A percentile compares a stretch with the other conserved stretches of the same genome.
Evolutionary conservation across 371 early-diverging fungal species (phyloP).

Genomic region (Syncephalastrum monosporum): DNA sequence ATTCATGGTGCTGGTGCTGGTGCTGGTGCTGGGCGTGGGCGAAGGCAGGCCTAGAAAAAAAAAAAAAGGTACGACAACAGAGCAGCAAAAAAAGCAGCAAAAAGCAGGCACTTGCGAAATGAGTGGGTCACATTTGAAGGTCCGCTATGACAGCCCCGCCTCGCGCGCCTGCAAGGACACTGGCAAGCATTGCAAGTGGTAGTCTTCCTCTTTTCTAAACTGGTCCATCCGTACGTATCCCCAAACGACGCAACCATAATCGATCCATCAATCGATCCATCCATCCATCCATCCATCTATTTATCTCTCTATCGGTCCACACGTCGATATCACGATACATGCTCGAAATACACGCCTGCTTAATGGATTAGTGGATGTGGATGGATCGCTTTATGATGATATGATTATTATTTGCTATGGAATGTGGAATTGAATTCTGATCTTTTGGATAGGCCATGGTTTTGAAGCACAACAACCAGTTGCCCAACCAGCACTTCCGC

Average conservation of each 20-base stretch:
- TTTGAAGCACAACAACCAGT: slow-evolving; percentile 98
- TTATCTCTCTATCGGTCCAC: neutral
- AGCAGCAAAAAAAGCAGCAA: too few species aligned
- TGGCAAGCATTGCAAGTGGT: slow-evolving; percentile 3
- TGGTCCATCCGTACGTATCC: slow-evolving; percentile 41
- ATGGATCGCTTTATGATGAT: slow-evolving; percentile 1
- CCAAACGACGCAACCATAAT: neutral
- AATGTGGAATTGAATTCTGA: neutral
- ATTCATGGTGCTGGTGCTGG: too few species aligned
- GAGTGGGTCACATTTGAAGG: too few species aligned
- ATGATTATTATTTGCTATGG: slow-evolving; percentile 1
- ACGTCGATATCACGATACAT: neutral
- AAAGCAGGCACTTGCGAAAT: too few species aligned
- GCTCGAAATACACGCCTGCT: too few species aligned
- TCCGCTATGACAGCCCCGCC: too few species aligned
- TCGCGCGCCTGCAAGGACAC: too few species aligned
- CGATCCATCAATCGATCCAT: slow-evolving; percentile 22
- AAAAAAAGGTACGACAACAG: too few species aligned
- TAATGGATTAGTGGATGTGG: slow-evolving; percentile 10
- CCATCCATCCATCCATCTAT: neutral
- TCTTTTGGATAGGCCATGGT: slow-evolving; percentile 31
- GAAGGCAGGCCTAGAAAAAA: too few species aligned
- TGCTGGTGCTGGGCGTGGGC: too few species aligned
- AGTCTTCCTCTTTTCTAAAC: slow-evolving; percentile 37
- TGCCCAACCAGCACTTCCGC: slow-evolving; percentile 98